Conservation (phyloP, 495 filamentous ascomycete genomes). For the Tuber umbilicatum region DNA sequence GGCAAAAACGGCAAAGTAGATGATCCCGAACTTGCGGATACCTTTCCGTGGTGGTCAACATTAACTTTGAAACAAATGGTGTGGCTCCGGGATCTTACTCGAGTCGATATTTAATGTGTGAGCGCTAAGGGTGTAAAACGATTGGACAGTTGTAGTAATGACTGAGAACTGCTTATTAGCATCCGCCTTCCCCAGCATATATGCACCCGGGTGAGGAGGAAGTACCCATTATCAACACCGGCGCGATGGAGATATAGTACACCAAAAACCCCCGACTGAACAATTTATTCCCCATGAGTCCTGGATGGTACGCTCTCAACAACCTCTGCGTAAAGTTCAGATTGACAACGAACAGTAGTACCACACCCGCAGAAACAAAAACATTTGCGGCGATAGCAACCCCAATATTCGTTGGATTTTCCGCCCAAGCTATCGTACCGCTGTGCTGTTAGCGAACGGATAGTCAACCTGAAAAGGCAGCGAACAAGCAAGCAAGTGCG, state of each 20-base stretch:
- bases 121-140: conserved; percentile 47
- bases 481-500: conserved; percentile 36
- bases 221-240: conserved; percentile 54
- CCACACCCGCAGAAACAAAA: conserved; percentile 67
- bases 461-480: conserved; percentile 31
- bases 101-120: conserved; percentile 13
- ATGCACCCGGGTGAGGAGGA: neutral
- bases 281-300: conserved; percentile 58
- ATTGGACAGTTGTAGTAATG: conserved; percentile 60
- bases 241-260: conserved; percentile 57
- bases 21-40: conserved; percentile 61
- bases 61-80: conserved; percentile 48
- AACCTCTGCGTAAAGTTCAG: conserved; percentile 73
- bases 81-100: conserved; percentile 8
- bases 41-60: conserved; percentile 28
- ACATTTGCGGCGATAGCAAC: conserved; percentile 66
- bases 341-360: conserved; percentile 76
- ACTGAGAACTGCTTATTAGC: conserved; percentile 38
- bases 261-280: conserved; percentile 50
- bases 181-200: neutral
- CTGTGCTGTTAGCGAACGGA: neutral
- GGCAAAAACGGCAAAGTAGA: conserved; percentile 62
- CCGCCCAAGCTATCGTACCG: conserved; percentile 48
- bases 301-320: conserved; percentile 64
- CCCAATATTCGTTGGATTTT: conserved; percentile 46